Evolutionary conservation across 2,329 filamentous ascomycete genomes (phyloP).

Genomic region (Nigrograna mackinnonii): DNA sequence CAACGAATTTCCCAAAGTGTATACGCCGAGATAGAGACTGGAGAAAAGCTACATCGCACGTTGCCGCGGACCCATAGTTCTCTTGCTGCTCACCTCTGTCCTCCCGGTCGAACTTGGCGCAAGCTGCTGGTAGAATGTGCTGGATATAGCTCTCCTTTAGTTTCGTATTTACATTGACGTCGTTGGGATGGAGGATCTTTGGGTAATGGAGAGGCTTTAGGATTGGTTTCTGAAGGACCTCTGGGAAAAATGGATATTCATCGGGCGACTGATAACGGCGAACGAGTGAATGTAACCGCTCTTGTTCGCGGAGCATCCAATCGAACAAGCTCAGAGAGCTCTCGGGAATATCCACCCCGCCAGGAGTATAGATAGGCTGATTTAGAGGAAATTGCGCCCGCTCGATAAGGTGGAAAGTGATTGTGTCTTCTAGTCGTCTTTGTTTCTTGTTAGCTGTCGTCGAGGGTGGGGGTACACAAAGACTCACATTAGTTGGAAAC

Average conservation of each 20-base stretch:
- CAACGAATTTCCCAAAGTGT: constrained; percentile 98
- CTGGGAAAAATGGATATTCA: constrained; percentile 96
- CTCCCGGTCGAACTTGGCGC: constrained; percentile 72
- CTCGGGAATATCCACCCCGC: constrained; percentile 77
- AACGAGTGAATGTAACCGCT: constrained; percentile 87
- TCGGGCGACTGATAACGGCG: constrained; percentile 95
- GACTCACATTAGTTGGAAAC: constrained; percentile 86
- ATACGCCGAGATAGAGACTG: constrained; percentile 90
- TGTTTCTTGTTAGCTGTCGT: background rate
- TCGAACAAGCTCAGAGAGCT: constrained; percentile 82
- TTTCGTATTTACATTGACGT: constrained; percentile 86
- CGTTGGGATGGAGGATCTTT: constrained; percentile 81
- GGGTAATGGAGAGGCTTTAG: constrained; percentile 90
- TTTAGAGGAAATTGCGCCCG: constrained; percentile 97
- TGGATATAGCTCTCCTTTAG: constrained; percentile 86
- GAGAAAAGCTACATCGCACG: constrained; percentile 85
- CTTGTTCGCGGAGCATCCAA: constrained; percentile 90
- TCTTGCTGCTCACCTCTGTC: constrained; percentile 86
- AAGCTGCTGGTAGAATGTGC: constrained; percentile 81
- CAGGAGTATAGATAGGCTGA: constrained; percentile 79
- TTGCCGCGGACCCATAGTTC: constrained; percentile 93
- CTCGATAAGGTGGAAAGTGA: constrained; percentile 96
- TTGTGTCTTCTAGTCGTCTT: constrained; percentile 95
- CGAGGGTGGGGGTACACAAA: constrained; percentile 1
- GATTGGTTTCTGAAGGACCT: constrained; percentile 76